Evolutionary conservation across 257 asterid genomes (phyloP).

Genomic region (Solanum commersonii): DNA sequence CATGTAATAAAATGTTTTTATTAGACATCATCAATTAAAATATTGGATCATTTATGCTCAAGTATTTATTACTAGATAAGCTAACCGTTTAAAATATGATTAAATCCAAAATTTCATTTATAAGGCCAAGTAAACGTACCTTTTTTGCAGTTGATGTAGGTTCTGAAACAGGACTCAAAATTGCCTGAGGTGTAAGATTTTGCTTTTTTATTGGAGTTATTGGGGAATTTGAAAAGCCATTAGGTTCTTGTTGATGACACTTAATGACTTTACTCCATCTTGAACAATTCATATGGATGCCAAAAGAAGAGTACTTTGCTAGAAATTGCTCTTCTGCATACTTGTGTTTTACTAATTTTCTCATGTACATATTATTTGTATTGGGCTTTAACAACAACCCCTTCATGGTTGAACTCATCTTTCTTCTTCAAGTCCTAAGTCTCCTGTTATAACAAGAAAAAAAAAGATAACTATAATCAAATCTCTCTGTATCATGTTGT

Average conservation of each 20-base stretch:
- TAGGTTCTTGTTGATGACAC: conserved; percentile 12
- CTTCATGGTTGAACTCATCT: conserved; percentile 28
- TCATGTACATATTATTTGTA: conserved; percentile 17
- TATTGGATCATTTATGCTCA: not conserved
- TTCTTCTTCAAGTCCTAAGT: conserved; percentile 14
- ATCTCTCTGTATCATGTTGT: not conserved
- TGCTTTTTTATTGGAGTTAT: not conserved
- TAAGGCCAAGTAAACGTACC: conserved; percentile 9
- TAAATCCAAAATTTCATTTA: not conserved
- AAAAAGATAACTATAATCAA: not conserved
- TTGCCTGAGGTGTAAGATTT: conserved; percentile 28
- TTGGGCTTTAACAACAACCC: conserved; percentile 36
- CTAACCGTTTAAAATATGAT: not conserved
- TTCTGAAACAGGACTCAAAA: conserved; percentile 52
- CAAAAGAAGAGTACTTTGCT: not conserved
- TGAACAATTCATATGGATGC: conserved; percentile 12
- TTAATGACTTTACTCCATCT: conserved; percentile 14
- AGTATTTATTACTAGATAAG: not conserved
- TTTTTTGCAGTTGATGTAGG: conserved; percentile 50
- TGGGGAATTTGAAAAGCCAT: conserved; percentile 15
- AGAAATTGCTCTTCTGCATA: conserved; percentile 16
- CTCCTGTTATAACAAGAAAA: not conserved
- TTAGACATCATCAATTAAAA: not conserved
- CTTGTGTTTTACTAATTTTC: conserved; percentile 28
- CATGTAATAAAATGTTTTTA: not conserved